A percentile compares a stretch with the other conserved stretches of the same genome.
Conservation (phyloP, 2,329 filamentous ascomycete species). For the Fusarium palustre region DNA sequence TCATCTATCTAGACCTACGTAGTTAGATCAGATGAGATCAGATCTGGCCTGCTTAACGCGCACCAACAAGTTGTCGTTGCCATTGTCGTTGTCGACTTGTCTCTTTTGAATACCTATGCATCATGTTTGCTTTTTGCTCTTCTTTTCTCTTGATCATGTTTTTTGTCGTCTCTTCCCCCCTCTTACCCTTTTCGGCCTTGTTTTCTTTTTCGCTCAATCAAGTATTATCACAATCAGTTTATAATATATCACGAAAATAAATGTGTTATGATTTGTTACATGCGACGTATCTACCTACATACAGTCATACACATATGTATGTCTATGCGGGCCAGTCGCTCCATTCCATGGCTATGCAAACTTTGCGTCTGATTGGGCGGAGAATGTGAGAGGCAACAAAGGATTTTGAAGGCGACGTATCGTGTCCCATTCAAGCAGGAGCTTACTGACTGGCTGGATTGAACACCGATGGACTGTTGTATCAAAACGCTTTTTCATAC, state of each 20-base stretch:
- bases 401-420: slow-evolving; percentile 26
- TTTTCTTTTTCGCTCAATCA: slow-evolving; percentile 3
- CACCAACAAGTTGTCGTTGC: not conserved
- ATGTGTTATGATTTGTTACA: slow-evolving; percentile 32
- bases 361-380: slow-evolving; percentile 22
- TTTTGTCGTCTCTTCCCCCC: slow-evolving; percentile 25
- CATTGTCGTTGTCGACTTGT: not conserved
- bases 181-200: slow-evolving; percentile 8
- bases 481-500: slow-evolving; percentile 23
- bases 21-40: not conserved
- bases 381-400: slow-evolving; percentile 8
- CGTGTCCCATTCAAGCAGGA: slow-evolving; percentile 5
- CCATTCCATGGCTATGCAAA: slow-evolving; percentile 19
- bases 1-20: not conserved
- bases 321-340: slow-evolving; percentile 28
- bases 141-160: not conserved
- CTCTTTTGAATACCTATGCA: slow-evolving; percentile 10
- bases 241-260: slow-evolving; percentile 11
- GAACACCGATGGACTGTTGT: slow-evolving; percentile 12
- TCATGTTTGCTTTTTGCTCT: slow-evolving; percentile 8
- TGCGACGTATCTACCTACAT: not conserved
- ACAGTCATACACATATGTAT: too few species aligned
- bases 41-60: not conserved
- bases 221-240: slow-evolving; percentile 8
- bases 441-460: not conserved